These are phyloP conservation scores for Solanum hybrid DNA, from an alignment of 305 asterid species.

Conservation along the genomic window DNA sequence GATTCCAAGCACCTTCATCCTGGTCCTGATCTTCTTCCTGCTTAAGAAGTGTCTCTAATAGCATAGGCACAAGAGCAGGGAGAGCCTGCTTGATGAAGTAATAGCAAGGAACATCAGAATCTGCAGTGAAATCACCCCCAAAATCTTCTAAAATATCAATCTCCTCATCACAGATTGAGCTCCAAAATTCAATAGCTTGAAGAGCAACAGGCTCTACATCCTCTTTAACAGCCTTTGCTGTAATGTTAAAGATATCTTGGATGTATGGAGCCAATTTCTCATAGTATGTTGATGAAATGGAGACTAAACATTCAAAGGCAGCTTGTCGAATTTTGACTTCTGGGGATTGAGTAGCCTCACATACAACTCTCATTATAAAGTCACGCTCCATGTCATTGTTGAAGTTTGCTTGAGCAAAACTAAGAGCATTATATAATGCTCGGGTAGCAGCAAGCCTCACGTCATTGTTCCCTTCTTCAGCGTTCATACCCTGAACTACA, in stretches of 20 bases:
- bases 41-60: slow-evolving; percentile 82
- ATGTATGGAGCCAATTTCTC: slow-evolving; percentile 78
- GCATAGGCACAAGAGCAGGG: slow-evolving; percentile 80
- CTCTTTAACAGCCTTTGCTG: slow-evolving; percentile 75
- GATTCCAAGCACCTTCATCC: slow-evolving; percentile 95
- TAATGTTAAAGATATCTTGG: slow-evolving; percentile 70
- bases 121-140: slow-evolving; percentile 73
- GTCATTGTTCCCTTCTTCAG: slow-evolving; percentile 52
- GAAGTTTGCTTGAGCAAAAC: slow-evolving; percentile 92
- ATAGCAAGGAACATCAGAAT: slow-evolving; percentile 67
- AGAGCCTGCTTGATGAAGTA: slow-evolving; percentile 86
- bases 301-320: slow-evolving; percentile 84
- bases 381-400: slow-evolving; percentile 87
- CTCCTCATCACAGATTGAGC: slow-evolving; percentile 87
- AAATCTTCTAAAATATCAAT: slow-evolving; percentile 79
- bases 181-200: slow-evolving; percentile 93
- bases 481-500: slow-evolving; percentile 92
- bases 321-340: slow-evolving; percentile 85
- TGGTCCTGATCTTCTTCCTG: slow-evolving; percentile 95
- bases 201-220: slow-evolving; percentile 92
- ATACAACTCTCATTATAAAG: slow-evolving; percentile 85
- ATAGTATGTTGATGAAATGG: slow-evolving; percentile 75
- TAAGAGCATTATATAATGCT: slow-evolving; percentile 84
- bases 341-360: slow-evolving; percentile 78
- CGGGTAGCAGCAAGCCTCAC: slow-evolving; percentile 85